Evolutionary conservation across 2,329 filamentous ascomycete genomes (phyloP).

Genomic region (Fusarium veterinarium): DNA sequence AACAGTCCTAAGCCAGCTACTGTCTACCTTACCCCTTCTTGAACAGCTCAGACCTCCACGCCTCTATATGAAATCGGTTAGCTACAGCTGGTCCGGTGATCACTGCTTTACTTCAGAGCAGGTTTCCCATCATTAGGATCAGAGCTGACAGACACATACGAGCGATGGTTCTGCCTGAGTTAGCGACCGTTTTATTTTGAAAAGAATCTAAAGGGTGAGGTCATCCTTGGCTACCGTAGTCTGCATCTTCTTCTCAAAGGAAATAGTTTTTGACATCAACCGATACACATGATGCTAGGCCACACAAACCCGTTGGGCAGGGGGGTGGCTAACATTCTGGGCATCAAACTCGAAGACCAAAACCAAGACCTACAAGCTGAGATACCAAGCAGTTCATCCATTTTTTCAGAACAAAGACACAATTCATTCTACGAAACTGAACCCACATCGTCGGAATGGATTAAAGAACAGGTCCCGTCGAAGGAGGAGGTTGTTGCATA

Average conservation of each 20-base stretch:
- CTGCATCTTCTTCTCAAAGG: not conserved
- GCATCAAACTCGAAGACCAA: conserved; percentile 79
- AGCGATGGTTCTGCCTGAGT: not conserved
- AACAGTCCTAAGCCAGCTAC: conserved; percentile 9
- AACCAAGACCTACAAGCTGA: conserved; percentile 62
- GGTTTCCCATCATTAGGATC: not conserved
- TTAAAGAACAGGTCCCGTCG: conserved; percentile 72
- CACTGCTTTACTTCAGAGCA: not conserved
- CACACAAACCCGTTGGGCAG: conserved; percentile 71
- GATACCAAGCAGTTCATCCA: conserved; percentile 81
- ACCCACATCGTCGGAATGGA: conserved; percentile 79
- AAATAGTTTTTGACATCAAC: not conserved
- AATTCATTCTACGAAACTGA: conserved; percentile 87
- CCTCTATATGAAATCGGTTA: conserved; percentile 10
- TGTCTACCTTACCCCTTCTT: conserved; percentile 10
- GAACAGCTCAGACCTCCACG: conserved; percentile 24
- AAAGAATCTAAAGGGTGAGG: not conserved
- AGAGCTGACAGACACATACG: not conserved
- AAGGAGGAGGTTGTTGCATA: conserved; percentile 68
- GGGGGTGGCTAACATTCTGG: conserved; percentile 79
- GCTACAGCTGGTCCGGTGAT: conserved; percentile 16
- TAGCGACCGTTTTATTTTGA: not conserved
- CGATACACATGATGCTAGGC: conserved; percentile 31
- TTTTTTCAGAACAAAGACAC: conserved; percentile 77
- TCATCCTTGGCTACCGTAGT: not conserved